Evolutionary conservation across 2,329 filamentous ascomycete genomes (phyloP), one percentile per base, ranked within the genome.

Genomic region (Hymenoscyphus albidus): DNA sequence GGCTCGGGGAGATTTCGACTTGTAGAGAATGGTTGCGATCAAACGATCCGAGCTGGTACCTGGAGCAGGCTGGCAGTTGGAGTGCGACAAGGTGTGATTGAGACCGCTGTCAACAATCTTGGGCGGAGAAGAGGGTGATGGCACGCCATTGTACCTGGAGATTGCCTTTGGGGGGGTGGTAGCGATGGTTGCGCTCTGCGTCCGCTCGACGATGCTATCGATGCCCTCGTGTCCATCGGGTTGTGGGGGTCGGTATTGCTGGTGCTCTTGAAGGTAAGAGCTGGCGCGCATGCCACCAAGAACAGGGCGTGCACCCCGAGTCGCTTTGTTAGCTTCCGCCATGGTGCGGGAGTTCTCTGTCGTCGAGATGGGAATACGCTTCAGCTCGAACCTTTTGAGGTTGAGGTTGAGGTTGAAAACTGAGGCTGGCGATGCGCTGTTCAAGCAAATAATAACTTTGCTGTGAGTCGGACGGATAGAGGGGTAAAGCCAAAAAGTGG

Each of bases 11-110:
- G 71, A 68, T 65, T 75, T 74, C 14, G 77, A 78, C 75, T 85
- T 86, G 79, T 89, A 89, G 74, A 88, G 84, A 58, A 89, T 77
- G 0, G 87, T 89, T 7, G 85, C 87, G 39, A 89, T 78, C 59
- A 89, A 78, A 60, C 82, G 80, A 68, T 83, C 80, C 22, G 81
- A 79, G 62, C 74, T 74, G 18, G 77, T 74, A 22, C 85, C 85
- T 4, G 78, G 74, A 0, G 78, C 70, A 5, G 85, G 82, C 44
- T 83, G 83, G 71, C 87, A 89, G 74, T 88, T 86, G 48, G 84
- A 82, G 70, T 89, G 87, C 42, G 85, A 85, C 69, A 87, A 80
- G 70, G 82, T 82, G 75, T 89, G 86, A 72, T 79, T 85, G 70
- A 88, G 74, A 57, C 86, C 86, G 72, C 82, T 85, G 69, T 89